Evolutionary conservation across 2,329 filamentous ascomycete genomes (phyloP), one percentile per base, ranked within the genome.

Genomic region (Colletotrichum acutatum): DNA sequence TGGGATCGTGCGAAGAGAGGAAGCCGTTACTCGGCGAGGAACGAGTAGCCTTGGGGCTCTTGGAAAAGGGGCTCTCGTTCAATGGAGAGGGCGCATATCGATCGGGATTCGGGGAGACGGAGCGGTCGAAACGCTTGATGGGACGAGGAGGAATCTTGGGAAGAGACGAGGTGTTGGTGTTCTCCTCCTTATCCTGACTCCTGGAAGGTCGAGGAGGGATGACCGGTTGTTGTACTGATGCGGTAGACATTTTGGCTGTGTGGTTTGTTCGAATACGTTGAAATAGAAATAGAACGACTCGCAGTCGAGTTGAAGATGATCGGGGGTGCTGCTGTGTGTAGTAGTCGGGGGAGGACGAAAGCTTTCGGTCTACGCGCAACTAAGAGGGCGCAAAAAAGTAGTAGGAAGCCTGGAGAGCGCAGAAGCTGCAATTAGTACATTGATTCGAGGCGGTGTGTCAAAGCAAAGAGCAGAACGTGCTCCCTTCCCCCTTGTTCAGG

Each of bases 81-180:
- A 98, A 86, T 9, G 96, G 96, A 65, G 95, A 98, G 63, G 91
- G 94, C 46, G 95, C 94, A 81, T 93, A 98, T 78, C 92, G 92
- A 78, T 94, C 92, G 77, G 92, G 90, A 77, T 90, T 89, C 56
- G 94, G 94, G 68, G 95, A 97, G 74, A 92, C 82, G 34, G 94
- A 94, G 82, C 95, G 93, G 76, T 95, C 92, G 77, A 91, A 80
- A 58, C 93, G 93, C 80, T 92, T 92, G 65, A 81, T 76, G 5
- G 95, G 95, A 75, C 95, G 93, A 74, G 95, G 93, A 75, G 95
- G 95, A 61, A 98, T 88, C 79, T 90, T 90, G 74, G 95, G 95
- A 54, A 90, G 83, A 56, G 78, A 68, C 54, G 79, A 76, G 6
- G 78, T 71, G 22, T 61, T 71, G 61, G 30, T 82, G 76, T 65